Evolutionary conservation across 352 stramenopile species (phyloP).

Genomic region (Phytopythium ostracodes): DNA sequence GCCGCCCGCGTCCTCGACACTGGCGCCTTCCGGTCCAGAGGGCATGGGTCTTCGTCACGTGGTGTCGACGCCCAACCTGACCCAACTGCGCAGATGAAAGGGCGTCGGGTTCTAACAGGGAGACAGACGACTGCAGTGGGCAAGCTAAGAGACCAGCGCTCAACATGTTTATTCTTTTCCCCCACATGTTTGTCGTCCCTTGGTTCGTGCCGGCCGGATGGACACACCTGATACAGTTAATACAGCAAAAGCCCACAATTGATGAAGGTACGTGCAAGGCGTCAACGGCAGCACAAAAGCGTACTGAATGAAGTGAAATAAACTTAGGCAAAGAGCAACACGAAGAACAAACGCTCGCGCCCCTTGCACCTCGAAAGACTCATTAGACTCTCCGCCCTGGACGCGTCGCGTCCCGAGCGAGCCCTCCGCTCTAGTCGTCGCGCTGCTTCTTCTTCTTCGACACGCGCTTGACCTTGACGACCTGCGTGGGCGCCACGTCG

Average conservation of each 20-base stretch:
- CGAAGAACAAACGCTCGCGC: background rate
- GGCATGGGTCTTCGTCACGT: slow-evolving; percentile 51
- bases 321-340: slow-evolving; percentile 5
- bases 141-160: background rate
- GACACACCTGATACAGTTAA: too few species aligned
- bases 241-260: too few species aligned
- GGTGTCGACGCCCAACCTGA: slow-evolving; percentile 56
- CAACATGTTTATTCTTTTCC: background rate
- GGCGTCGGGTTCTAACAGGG: too few species aligned
- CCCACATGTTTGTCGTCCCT: too few species aligned
- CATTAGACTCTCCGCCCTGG: background rate
- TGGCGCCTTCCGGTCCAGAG: slow-evolving; percentile 23
- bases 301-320: slow-evolving; percentile 1
- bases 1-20: slow-evolving; percentile 18
- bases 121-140: too few species aligned
- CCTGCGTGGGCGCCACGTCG: slow-evolving; percentile 71
- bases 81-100: slow-evolving; percentile 24
- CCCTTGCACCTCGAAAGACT: background rate
- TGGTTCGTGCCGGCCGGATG: too few species aligned
- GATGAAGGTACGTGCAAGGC: too few species aligned
- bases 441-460: slow-evolving; percentile 90
- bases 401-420: background rate
- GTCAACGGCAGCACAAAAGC: too few species aligned
- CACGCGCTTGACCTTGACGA: slow-evolving; percentile 85
- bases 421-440: slow-evolving; percentile 46